Base-by-base conservation (phyloP, 2,329 filamentous ascomycete species). In the Alternaria sp. region DNA sequence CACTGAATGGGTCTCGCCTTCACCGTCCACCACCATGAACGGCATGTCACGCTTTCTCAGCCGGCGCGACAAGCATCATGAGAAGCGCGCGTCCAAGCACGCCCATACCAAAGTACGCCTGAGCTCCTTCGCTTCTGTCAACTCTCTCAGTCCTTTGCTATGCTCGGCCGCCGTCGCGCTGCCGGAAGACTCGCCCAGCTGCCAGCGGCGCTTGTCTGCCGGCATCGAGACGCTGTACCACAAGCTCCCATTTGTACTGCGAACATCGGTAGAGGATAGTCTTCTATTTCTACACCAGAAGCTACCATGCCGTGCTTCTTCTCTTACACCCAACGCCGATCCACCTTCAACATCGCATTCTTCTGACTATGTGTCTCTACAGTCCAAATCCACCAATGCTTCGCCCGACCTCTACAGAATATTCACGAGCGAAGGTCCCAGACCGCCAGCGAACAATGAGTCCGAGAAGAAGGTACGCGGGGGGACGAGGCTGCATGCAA, bases 1-100 rank as follows among this genome's bases (percentile, higher is more conserved):
- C 65, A 50, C 69, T 75, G 66, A 6, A 74, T 74, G 71, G 66
- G 62, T 58, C 33, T 53, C 63, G 26, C 53, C 53, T 55, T 54
- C 53, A n/a, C 30, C 61, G 41, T 44, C 63, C 63, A 57, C 62
- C 68, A 81, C 68, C 66, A 84, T 84, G 82, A 83, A 82, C 73
- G 82, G 81, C 75, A 81, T 86, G 66, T 89, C 87, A 76, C 89
- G 90, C 73, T 89, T 93, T 77, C 87, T 92, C 64, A 92, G 88
- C 79, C 84, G 90, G 70, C 87, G 90, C 69, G 91, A 92, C 73
- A 93, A 83, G 78, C 70, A 78, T 63, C 72, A 72, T 55, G 79
- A 80, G 66, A 80, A 80, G 69, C 79, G 75, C 69, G 60, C 65
- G 43, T 72, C 74, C 55, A 80, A 78, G 64, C 64, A 74, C 60